phyloP scores from a whole-genome alignment of 139 green algal species.

The Asterochloris erici region DNA sequence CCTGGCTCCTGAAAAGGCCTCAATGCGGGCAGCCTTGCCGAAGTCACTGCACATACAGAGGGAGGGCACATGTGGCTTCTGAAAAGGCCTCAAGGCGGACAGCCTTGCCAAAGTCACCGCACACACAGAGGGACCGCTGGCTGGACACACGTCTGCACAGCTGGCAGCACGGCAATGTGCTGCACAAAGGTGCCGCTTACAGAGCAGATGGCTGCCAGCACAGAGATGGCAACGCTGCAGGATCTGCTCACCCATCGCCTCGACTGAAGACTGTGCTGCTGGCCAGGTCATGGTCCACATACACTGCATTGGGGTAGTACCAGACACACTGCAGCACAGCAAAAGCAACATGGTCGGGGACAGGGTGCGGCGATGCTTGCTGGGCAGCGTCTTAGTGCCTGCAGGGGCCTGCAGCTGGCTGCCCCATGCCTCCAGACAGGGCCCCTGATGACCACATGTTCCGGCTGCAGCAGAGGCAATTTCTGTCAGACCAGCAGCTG shows the following conservation, averaged over 20 bases:
- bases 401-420: no score
- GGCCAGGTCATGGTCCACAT: conserved; percentile 66
- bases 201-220: not conserved
- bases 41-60: conserved; percentile 34
- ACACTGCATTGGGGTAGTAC: conserved; percentile 70
- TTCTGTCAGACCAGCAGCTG: no score
- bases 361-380: no score
- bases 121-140: not conserved
- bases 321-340: conserved; percentile 44
- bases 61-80: not conserved
- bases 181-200: not conserved
- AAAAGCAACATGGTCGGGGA: no score
- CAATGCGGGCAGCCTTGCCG: conserved; percentile 46
- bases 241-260: conserved; percentile 24
- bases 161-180: no score
- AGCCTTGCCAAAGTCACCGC: not conserved
- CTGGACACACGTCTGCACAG: not conserved
- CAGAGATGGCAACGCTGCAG: not conserved
- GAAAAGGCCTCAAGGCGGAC: not conserved
- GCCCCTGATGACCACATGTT: no score
- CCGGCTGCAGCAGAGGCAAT: no score
- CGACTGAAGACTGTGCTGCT: conserved; percentile 42
- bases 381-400: no score
- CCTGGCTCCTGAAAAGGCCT: conserved; percentile 36
- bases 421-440: no score